Evolutionary conservation across 164 flowering plant species (phyloP).

Genomic region (Cinnamomum micranthum): DNA sequence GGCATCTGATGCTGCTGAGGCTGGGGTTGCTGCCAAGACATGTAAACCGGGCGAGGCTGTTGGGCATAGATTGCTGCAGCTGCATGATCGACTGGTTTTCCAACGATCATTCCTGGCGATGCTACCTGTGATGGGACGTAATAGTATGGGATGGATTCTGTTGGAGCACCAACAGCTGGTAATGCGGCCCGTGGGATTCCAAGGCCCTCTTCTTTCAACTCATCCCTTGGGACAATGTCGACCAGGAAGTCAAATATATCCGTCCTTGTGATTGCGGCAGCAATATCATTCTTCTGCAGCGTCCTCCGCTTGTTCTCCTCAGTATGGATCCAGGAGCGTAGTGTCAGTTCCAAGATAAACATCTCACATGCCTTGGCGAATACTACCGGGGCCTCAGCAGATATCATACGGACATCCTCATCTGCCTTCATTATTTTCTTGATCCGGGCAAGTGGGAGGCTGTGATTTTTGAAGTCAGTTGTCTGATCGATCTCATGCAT

Average conservation of each 20-base stretch:
- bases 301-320: slow-evolving; percentile 26
- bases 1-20: slow-evolving; percentile 9
- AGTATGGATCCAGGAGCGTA: slow-evolving; percentile 24
- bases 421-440: slow-evolving; percentile 27
- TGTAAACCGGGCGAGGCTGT: slow-evolving; percentile 11
- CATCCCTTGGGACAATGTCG: slow-evolving; percentile 24
- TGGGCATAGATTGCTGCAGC: slow-evolving; percentile 13
- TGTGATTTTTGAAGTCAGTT: slow-evolving; percentile 22
- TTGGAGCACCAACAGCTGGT: slow-evolving; percentile 13
- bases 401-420: slow-evolving; percentile 24
- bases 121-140: slow-evolving; percentile 9
- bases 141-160: slow-evolving; percentile 14
- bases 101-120: slow-evolving; percentile 13
- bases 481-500: slow-evolving; percentile 22
- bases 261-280: slow-evolving; percentile 21
- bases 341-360: slow-evolving; percentile 21
- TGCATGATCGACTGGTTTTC: slow-evolving; percentile 16
- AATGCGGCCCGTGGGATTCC: slow-evolving; percentile 15
- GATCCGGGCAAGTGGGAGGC: slow-evolving; percentile 23
- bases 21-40: slow-evolving; percentile 21
- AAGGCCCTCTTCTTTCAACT: slow-evolving; percentile 21
- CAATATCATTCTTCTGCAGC: slow-evolving; percentile 24
- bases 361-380: slow-evolving; percentile 24
- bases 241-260: slow-evolving; percentile 24
- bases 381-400: slow-evolving; percentile 22